These are phyloP conservation scores for Beauveria brongniartii DNA, from an alignment of 2,329 filamentous ascomycete genomes.

Conservation along the genomic window DNA sequence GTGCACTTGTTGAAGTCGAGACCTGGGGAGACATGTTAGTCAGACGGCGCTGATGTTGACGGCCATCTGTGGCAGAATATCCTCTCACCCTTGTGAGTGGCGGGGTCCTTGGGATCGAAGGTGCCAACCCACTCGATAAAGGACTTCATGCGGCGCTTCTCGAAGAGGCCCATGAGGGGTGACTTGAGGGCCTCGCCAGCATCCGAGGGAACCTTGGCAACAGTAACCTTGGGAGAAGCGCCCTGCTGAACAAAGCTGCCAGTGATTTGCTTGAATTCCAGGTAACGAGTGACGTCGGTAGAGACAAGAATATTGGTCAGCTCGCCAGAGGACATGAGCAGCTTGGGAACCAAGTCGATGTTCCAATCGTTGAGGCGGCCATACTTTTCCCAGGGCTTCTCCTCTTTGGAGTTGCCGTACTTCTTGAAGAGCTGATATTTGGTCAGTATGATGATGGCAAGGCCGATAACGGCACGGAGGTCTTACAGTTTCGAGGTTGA, in stretches of 20 bases:
- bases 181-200: constrained; percentile 84
- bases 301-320: constrained; percentile 97
- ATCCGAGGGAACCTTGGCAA: constrained; percentile 95
- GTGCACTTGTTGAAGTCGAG: constrained; percentile 71
- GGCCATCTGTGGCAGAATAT: neutral
- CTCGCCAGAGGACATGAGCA: constrained; percentile 97
- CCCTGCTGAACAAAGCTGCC: constrained; percentile 96
- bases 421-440: constrained; percentile 79
- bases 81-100: constrained; percentile 76
- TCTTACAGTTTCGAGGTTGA: constrained; percentile 86
- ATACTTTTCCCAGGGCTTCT: constrained; percentile 95
- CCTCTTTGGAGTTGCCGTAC: constrained; percentile 78
- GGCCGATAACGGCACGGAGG: neutral
- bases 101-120: constrained; percentile 73
- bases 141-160: constrained; percentile 94
- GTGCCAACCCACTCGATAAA: constrained; percentile 93
- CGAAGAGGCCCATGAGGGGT: constrained; percentile 92
- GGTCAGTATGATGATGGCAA: neutral
- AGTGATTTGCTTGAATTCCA: constrained; percentile 90
- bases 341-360: constrained; percentile 96
- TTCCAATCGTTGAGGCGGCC: constrained; percentile 98
- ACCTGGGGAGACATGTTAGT: constrained; percentile 40
- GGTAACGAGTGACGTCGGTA: constrained; percentile 81
- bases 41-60: neutral
- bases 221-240: constrained; percentile 70